Evolutionary conservation across 768 basidiomycete genomes (phyloP).

Genomic region (Lactifluus echinatus): DNA sequence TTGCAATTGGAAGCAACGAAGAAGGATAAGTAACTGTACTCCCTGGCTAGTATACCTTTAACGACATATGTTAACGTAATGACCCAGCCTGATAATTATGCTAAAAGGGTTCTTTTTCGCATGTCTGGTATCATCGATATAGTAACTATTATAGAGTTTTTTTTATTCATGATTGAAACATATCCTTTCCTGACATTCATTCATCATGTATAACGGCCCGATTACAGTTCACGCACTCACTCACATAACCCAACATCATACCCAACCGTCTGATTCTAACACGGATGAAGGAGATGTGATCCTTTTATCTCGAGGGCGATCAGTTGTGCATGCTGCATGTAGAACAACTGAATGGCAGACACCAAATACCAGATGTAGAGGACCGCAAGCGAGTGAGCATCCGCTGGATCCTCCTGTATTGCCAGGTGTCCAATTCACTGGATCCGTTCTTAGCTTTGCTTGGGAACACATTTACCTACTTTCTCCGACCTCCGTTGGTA

Average conservation of each 20-base stretch:
- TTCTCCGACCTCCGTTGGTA: background rate
- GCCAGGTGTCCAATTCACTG: background rate
- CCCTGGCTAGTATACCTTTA: background rate
- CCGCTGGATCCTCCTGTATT: background rate
- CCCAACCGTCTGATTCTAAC: background rate
- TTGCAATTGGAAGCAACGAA: background rate
- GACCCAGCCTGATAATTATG: background rate
- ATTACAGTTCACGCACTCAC: conserved; percentile 5
- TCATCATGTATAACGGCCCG: background rate
- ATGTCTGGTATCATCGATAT: background rate
- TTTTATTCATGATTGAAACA: background rate
- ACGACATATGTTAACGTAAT: background rate
- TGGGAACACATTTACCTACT: conserved; percentile 6
- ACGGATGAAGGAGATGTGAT: background rate
- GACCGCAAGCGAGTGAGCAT: background rate
- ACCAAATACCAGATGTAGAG: background rate
- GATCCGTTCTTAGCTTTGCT: background rate
- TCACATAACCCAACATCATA: background rate
- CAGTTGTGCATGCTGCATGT: conserved; percentile 5
- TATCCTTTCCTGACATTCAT: background rate
- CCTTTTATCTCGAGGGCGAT: conserved; percentile 2
- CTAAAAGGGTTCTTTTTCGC: background rate
- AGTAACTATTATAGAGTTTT: background rate
- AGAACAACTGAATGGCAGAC: background rate
- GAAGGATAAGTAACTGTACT: conserved; percentile 7